Evolutionary conservation across 305 asterid species (phyloP), one percentile per base, ranked within the genome.

Genomic region (Withania somnifera): DNA sequence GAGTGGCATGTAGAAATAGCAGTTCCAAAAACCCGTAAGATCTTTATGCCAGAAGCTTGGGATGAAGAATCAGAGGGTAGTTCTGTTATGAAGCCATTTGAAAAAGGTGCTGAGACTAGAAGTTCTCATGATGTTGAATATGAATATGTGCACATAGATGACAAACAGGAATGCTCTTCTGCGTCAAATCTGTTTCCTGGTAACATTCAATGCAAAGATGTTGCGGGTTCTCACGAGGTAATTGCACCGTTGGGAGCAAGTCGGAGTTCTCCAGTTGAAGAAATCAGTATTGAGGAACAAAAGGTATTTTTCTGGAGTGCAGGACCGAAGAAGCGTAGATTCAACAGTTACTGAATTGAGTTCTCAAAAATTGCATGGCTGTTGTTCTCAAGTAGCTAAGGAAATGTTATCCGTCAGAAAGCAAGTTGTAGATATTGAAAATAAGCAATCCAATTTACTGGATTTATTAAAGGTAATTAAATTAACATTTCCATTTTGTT

Each of bases 1-100:
- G 93, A 92, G 81, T 94, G 98, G 98, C 90, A 86, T 83, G 85
- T 95, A 83, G 98, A 95, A 84, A 88, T 92, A 84, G 94, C 95
- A 80, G 84, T 94, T 84, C 99, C 98, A 57, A 93, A 88, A 86
- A 85, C 69, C 76, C 90, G 69, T 52, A 87, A 85, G 80, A 80
- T 83, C 79, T 83, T 92, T 45, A 75, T 82, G 36, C 60, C 90
- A 77, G 93, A 89, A 71, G 81, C 82, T 86, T 88, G 82, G 36
- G 85, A 87, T 82, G 97, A 90, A 83, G 98, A 93, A 86, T 91
- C 97, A 64, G 97, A 93, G 80, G 86, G 91, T 81, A 89, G 94
- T 86, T 94, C 95, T 78, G 89, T 90, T 58, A 91, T 91, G 68
- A 95, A 91, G 88, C 88, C 89, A 73, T 84, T 88, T 85, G 92